A percentile compares a stretch with the other conserved stretches of the same genome.
phyloP scores from a whole-genome alignment of 805 yeast genomes.

The Allodekkera sacchari region DNA sequence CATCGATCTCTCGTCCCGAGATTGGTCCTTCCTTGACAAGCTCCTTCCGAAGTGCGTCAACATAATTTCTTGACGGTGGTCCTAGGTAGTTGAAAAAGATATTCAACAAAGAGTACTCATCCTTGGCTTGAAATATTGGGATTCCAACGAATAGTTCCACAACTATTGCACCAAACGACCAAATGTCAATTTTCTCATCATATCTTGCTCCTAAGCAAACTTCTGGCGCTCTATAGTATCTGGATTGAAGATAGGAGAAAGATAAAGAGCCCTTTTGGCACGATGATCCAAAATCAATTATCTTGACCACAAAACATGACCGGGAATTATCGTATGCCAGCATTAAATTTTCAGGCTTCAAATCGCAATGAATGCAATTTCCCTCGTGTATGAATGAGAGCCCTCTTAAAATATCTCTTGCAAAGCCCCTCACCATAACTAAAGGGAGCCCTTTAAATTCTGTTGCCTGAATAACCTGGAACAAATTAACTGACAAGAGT shows the following conservation, averaged over 20 bases:
- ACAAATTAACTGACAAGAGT: conserved; percentile 56
- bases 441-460: conserved; percentile 42
- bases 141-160: conserved; percentile 71
- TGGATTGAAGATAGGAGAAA: conserved; percentile 48
- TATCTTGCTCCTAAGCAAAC: conserved; percentile 61
- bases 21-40: conserved; percentile 29
- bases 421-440: conserved; percentile 33
- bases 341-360: conserved; percentile 82
- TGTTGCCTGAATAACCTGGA: conserved; percentile 45
- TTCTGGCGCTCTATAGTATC: conserved; percentile 78
- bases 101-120: conserved; percentile 40
- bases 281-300: conserved; percentile 78
- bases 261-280: conserved; percentile 36
- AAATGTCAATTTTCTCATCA: conserved; percentile 51
- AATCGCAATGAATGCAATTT: conserved; percentile 70
- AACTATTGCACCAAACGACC: conserved; percentile 93
- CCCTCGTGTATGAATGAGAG: conserved; percentile 48
- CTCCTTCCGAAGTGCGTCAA: conserved; percentile 31
- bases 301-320: conserved; percentile 33
- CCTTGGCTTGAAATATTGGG: conserved; percentile 39
- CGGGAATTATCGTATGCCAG: conserved; percentile 32
- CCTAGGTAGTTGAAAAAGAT: conserved; percentile 38
- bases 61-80: conserved; percentile 33
- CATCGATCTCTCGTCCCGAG: conserved; percentile 11
- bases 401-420: conserved; percentile 50